These are phyloP conservation scores for Sphaerobolus stellatus DNA, from an alignment of 1,284 basidiomycete species.

Conservation along the genomic window DNA sequence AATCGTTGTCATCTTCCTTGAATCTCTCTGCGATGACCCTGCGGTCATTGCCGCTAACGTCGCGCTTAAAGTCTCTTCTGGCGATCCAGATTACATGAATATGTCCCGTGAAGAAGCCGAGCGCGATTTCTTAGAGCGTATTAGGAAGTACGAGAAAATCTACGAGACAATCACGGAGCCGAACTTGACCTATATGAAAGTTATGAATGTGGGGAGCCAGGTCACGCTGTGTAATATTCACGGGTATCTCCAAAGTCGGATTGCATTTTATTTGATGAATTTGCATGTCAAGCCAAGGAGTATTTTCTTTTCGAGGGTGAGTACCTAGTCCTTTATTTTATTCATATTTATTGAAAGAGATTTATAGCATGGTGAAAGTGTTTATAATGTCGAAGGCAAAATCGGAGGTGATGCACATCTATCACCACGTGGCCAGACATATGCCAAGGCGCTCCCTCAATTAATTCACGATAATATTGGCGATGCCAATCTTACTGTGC, in stretches of 20 bases:
- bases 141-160: constrained; percentile 91
- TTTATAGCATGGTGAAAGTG: constrained; percentile 93
- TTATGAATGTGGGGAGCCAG: constrained; percentile 85
- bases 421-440: constrained; percentile 82
- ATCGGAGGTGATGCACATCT: constrained; percentile 95
- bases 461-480: constrained; percentile 92
- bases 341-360: constrained; percentile 9
- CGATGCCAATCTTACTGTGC: constrained; percentile 80
- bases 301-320: constrained; percentile 93
- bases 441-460: constrained; percentile 83
- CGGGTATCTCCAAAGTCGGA: constrained; percentile 93
- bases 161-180: constrained; percentile 94
- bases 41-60: constrained; percentile 93
- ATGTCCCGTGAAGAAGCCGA: constrained; percentile 85
- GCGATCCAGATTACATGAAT: constrained; percentile 96
- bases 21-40: constrained; percentile 93
- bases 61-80: constrained; percentile 91
- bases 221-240: constrained; percentile 84
- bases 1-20: constrained; percentile 91
- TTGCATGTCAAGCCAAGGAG: constrained; percentile 94
- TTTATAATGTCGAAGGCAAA: constrained; percentile 95
- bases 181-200: constrained; percentile 82
- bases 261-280: constrained; percentile 99
- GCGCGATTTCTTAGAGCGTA: constrained; percentile 87
- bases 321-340: constrained; percentile 24